These are phyloP conservation scores for Calonectria ilicicola DNA, from an alignment of 2,329 filamentous ascomycete genomes.

Conservation along the genomic window DNA sequence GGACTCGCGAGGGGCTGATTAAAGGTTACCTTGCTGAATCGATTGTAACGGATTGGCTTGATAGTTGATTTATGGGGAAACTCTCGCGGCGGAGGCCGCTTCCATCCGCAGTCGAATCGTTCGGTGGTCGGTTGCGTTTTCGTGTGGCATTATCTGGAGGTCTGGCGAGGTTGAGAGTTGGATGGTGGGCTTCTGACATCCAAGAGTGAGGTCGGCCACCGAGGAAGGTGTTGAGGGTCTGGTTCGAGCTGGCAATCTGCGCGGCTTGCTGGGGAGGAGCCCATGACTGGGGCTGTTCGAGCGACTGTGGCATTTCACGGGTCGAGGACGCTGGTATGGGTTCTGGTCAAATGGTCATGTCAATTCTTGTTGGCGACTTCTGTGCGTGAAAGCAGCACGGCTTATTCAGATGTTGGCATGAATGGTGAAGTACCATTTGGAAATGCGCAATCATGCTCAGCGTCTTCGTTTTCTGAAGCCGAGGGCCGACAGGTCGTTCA, in stretches of 20 bases:
- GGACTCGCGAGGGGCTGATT: background rate
- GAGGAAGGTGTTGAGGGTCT: conserved; percentile 54
- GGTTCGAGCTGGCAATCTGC: conserved; percentile 54
- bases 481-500: conserved; percentile 33
- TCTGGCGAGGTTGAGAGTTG: conserved; percentile 16
- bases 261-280: conserved; percentile 28
- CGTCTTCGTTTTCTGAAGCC: conserved; percentile 40
- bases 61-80: conserved; percentile 11
- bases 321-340: conserved; percentile 20
- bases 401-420: background rate
- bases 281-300: conserved; percentile 31
- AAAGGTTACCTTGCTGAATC: conserved; percentile 10
- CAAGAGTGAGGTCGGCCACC: conserved; percentile 49
- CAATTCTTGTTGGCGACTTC: conserved; percentile 8
- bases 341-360: conserved; percentile 19
- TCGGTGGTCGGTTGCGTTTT: conserved; percentile 35
- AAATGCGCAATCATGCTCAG: conserved; percentile 37
- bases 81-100: conserved; percentile 23
- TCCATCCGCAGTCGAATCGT: conserved; percentile 29
- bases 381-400: background rate
- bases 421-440: conserved; percentile 29
- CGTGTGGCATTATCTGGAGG: conserved; percentile 28
- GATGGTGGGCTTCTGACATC: conserved; percentile 37
- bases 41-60: conserved; percentile 22
- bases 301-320: conserved; percentile 41